Percentiles rank a stretch among this genome's conserved stretches.
Evolutionary conservation across 768 basidiomycete genomes (phyloP).

Genomic region (Tremella yokohamensis): DNA sequence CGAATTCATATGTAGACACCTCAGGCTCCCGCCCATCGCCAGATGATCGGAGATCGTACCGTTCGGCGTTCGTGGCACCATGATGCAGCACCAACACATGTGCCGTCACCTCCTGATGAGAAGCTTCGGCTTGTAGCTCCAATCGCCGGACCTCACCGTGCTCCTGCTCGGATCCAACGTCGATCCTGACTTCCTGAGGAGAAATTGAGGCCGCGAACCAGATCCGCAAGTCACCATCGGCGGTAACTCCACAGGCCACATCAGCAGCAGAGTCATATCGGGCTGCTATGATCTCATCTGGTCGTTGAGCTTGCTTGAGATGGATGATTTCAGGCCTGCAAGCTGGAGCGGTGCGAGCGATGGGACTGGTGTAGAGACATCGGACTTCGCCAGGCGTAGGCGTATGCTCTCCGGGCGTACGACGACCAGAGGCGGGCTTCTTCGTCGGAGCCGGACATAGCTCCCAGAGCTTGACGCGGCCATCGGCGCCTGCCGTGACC

Average conservation of each 20-base stretch:
- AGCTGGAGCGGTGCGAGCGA: conserved; percentile 8
- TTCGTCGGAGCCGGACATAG: conserved; percentile 8
- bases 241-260: conserved; percentile 37
- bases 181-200: conserved; percentile 23
- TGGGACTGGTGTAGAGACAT: conserved; percentile 29
- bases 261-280: conserved; percentile 28
- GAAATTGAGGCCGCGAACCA: conserved; percentile 15
- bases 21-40: no score
- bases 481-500: conserved; percentile 43
- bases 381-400: conserved; percentile 14
- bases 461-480: conserved; percentile 42
- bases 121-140: conserved; percentile 17
- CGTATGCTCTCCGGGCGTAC: conserved; percentile 9
- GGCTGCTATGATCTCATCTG: conserved; percentile 32
- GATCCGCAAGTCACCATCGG: conserved; percentile 40
- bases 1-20: no score
- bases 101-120: background rate
- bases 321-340: conserved; percentile 33
- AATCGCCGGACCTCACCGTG: conserved; percentile 22
- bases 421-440: conserved; percentile 15
- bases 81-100: conserved; percentile 19
- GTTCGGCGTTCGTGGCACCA: no score
- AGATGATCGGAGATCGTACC: conserved; percentile 7
- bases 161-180: conserved; percentile 25
- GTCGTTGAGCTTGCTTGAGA: conserved; percentile 17